A percentile compares a stretch with the other conserved stretches of the same genome.
These are phyloP conservation scores for Lithospermum erythrorhizon DNA, from an alignment of 257 asterid genomes.

Conservation along the genomic window DNA sequence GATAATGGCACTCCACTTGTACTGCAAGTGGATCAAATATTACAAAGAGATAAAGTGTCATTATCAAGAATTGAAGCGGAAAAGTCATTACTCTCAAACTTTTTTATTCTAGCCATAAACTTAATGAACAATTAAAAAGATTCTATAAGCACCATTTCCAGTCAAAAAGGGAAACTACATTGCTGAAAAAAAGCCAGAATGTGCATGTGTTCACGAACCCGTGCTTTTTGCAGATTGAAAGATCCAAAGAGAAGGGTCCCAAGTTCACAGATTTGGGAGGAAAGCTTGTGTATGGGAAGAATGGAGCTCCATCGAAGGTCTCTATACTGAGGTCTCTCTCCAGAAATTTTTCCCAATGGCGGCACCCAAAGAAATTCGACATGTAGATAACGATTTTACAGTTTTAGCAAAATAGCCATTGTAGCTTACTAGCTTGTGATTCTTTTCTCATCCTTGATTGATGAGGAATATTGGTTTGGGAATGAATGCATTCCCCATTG, in stretches of 20 bases:
- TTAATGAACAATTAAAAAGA: too few relatives aligned
- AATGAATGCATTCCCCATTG: slow-evolving; percentile 1
- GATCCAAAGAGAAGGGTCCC: slow-evolving; percentile 83
- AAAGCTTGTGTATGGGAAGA: slow-evolving; percentile 77
- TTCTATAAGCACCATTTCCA: neutral
- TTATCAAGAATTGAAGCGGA: too few relatives aligned
- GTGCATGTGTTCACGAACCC: neutral
- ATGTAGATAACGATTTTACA: slow-evolving; percentile 7
- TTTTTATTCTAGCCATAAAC: too few relatives aligned
- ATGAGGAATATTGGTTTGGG: slow-evolving; percentile 1
- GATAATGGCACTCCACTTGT: too few relatives aligned
- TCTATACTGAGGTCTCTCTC: slow-evolving; percentile 57
- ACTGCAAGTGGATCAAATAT: too few relatives aligned
- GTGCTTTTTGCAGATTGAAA: slow-evolving; percentile 57
- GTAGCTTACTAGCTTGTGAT: neutral
- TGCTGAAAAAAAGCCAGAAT: neutral
- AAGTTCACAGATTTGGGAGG: slow-evolving; percentile 93
- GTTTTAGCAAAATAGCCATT: neutral
- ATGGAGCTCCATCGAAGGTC: slow-evolving; percentile 41
- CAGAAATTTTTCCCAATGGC: slow-evolving; percentile 36
- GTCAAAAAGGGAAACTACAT: neutral
- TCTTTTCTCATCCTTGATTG: slow-evolving; percentile 13
- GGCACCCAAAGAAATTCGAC: slow-evolving; percentile 19
- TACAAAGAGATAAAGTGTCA: too few relatives aligned
- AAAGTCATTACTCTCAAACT: too few relatives aligned